A percentile compares a stretch with the other conserved stretches of the same genome.
Evolutionary conservation across 2,329 filamentous ascomycete genomes (phyloP).

Genomic region (Scopulariopsis brevicaulis): DNA sequence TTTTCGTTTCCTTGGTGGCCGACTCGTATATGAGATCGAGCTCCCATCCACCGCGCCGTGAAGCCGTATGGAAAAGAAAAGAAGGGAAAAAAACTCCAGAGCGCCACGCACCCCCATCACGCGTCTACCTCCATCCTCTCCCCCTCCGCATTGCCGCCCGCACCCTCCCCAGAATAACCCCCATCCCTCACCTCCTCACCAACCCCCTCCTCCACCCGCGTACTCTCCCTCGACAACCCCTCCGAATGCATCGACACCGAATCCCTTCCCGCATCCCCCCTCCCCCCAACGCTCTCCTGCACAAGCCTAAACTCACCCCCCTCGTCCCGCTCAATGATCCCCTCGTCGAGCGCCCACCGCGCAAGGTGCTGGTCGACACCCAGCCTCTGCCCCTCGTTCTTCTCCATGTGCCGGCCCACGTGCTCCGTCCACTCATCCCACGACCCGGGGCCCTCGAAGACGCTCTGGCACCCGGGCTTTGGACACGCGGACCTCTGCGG

Average conservation of each 20-base stretch:
- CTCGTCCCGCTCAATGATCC: conserved; percentile 47
- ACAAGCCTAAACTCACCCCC: conserved; percentile 44
- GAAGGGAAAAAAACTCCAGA: neutral
- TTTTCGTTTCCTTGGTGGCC: neutral
- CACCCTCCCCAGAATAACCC: neutral
- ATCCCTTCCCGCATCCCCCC: conserved; percentile 9
- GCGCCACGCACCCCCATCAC: neutral
- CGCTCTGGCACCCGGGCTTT: conserved; percentile 56
- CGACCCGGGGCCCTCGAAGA: conserved; percentile 59
- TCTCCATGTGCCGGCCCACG: conserved; percentile 81
- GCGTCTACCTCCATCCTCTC: conserved; percentile 8
- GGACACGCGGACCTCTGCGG: conserved; percentile 64
- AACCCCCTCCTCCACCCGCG: conserved; percentile 3
- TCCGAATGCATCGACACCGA: conserved; percentile 10
- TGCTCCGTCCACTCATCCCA: conserved; percentile 95
- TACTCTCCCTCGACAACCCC: neutral
- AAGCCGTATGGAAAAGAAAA: neutral
- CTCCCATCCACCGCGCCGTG: neutral
- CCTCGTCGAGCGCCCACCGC: conserved; percentile 51
- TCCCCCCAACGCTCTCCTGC: conserved; percentile 5
- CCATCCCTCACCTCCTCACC: neutral
- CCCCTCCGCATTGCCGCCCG: neutral
- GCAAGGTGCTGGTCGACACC: conserved; percentile 47
- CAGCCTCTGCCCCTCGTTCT: conserved; percentile 45
- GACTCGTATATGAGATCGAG: too few species aligned